A percentile compares a stretch with the other conserved stretches of the same genome.
phyloP scores from a whole-genome alignment of 495 filamentous ascomycete species.

The Monascus purpureus region DNA sequence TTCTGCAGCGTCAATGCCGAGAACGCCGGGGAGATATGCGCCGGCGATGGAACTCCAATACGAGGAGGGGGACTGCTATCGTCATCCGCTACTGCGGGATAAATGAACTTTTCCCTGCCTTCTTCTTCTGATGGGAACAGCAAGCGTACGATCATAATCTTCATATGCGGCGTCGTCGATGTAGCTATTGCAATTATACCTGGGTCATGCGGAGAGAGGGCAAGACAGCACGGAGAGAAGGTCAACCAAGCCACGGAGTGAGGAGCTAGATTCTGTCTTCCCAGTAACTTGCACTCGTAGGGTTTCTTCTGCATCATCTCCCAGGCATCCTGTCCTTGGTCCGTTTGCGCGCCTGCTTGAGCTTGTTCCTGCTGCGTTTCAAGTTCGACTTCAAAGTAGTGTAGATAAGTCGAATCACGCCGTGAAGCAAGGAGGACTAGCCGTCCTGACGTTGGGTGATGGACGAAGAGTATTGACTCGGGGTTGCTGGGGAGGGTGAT shows the following conservation, averaged over 20 bases:
- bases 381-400: constrained; percentile 38
- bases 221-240: constrained; percentile 47
- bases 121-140: constrained; percentile 29
- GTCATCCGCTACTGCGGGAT: constrained; percentile 1
- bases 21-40: constrained; percentile 37
- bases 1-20: constrained; percentile 36
- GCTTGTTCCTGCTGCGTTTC: too few species aligned
- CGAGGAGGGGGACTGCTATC: neutral
- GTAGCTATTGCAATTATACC: constrained; percentile 47
- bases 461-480: constrained; percentile 44
- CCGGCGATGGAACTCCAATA: constrained; percentile 11
- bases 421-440: constrained; percentile 41
- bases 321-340: too few species aligned
- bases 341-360: too few species aligned
- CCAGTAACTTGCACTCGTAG: constrained; percentile 25
- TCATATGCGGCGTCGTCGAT: constrained; percentile 49
- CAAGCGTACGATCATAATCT: constrained; percentile 48
- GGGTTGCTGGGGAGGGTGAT: constrained; percentile 44
- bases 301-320: neutral
- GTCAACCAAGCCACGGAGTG: constrained; percentile 50
- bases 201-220: constrained; percentile 40
- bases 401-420: constrained; percentile 46
- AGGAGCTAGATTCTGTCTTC: constrained; percentile 49
- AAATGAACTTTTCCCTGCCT: constrained; percentile 1
- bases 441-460: constrained; percentile 27